These are phyloP conservation scores for Mycena sanguinolenta DNA, from an alignment of 768 basidiomycete species.

Conservation along the genomic window DNA sequence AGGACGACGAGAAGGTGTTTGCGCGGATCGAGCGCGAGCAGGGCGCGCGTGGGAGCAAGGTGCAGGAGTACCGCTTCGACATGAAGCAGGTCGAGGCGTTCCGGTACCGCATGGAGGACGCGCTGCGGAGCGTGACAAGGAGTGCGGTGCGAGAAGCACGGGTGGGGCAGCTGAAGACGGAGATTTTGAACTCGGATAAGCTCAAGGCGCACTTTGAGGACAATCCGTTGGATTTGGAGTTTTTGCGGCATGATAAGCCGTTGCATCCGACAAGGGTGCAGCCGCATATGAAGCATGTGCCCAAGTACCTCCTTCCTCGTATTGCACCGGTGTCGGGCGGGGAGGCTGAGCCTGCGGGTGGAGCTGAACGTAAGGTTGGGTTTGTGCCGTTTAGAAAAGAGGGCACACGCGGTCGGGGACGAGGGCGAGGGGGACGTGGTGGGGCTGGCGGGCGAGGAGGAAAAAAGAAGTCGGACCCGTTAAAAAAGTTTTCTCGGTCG, in stretches of 20 bases:
- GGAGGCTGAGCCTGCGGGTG: constrained; percentile 44
- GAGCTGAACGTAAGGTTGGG: constrained; percentile 50
- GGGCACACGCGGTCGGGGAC: constrained; percentile 64
- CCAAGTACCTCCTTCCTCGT: constrained; percentile 90
- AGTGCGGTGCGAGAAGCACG: constrained; percentile 91
- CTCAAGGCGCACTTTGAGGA: constrained; percentile 99
- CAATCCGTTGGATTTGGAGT: constrained; percentile 94
- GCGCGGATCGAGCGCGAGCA: constrained; percentile 83
- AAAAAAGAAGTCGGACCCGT: constrained; percentile 84
- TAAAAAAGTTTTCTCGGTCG: constrained; percentile 77
- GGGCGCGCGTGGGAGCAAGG: constrained; percentile 65
- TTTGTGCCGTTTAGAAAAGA: constrained; percentile 85
- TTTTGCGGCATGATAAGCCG: constrained; percentile 93
- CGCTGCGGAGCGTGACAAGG: constrained; percentile 88
- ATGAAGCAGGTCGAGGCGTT: constrained; percentile 98
- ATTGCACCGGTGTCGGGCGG: constrained; percentile 71
- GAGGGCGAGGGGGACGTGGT: constrained; percentile 62
- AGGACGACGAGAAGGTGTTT: constrained; percentile 88
- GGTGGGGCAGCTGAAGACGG: constrained; percentile 92
- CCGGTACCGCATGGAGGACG: constrained; percentile 98
- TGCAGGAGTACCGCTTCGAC: constrained; percentile 95
- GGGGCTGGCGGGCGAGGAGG: constrained; percentile 64
- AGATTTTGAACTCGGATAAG: constrained; percentile 96
- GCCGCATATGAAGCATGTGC: constrained; percentile 96
- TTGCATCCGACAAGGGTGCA: constrained; percentile 92